A percentile compares a stretch with the other conserved stretches of the same genome.
phyloP scores from a whole-genome alignment of 192 early-diverging fungal genomes.

The Bifiguratus adelaidae region DNA sequence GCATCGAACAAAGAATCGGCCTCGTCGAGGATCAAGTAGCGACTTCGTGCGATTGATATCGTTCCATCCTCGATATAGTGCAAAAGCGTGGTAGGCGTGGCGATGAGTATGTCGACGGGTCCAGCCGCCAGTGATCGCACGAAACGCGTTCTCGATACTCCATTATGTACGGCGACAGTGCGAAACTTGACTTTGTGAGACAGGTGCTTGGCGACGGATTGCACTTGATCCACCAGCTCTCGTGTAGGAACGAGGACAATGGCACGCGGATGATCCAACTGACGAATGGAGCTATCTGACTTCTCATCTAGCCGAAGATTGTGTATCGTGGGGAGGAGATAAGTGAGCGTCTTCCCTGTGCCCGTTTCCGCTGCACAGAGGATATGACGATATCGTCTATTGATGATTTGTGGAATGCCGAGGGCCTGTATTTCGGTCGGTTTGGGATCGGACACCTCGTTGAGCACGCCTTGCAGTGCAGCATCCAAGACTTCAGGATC shows the following conservation, averaged over 20 bases:
- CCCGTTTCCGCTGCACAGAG: constrained; percentile 86
- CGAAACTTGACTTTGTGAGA: constrained; percentile 61
- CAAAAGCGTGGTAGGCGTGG: constrained; percentile 68
- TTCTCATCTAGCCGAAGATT: constrained; percentile 58
- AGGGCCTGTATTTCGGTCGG: constrained; percentile 83
- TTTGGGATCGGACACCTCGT: constrained; percentile 20
- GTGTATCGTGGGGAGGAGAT: constrained; percentile 70
- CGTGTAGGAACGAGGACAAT: constrained; percentile 83
- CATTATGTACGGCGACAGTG: constrained; percentile 45
- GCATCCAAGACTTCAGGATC: constrained; percentile 39
- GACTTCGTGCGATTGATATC: constrained; percentile 50
- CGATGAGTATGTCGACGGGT: constrained; percentile 77
- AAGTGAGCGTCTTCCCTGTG: constrained; percentile 86
- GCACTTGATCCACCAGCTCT: constrained; percentile 76
- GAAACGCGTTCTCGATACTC: constrained; percentile 29
- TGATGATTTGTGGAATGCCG: constrained; percentile 62
- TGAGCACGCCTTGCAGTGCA: constrained; percentile 10
- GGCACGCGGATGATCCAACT: constrained; percentile 68
- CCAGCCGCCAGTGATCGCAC: constrained; percentile 32
- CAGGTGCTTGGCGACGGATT: constrained; percentile 56
- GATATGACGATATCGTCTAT: constrained; percentile 28
- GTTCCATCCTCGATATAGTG: constrained; percentile 35
- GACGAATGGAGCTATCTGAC: constrained; percentile 37
- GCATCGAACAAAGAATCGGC: constrained; percentile 87
- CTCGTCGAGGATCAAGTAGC: constrained; percentile 82